A percentile compares a stretch with the other conserved stretches of the same genome.
Evolutionary conservation across 805 yeast species (phyloP).

Genomic region (Blastobotrys parvus): DNA sequence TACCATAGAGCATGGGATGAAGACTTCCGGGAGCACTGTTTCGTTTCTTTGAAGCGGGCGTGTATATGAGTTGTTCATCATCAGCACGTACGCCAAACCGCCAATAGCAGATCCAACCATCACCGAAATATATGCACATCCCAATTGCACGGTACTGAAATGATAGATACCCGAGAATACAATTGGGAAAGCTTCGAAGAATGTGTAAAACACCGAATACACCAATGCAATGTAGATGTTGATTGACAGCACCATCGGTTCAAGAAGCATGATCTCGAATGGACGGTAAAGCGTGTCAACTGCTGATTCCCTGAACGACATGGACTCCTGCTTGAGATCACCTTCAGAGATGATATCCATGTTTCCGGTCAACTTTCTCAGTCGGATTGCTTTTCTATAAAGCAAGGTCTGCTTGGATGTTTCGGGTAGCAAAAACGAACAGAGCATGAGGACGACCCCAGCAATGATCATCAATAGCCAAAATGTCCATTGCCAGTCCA

Average conservation of each 20-base stretch:
- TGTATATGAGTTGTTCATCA: constrained; percentile 1
- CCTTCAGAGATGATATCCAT: constrained; percentile 37
- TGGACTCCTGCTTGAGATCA: constrained; percentile 19
- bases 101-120: constrained; percentile 34
- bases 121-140: constrained; percentile 38
- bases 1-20: constrained; percentile 24
- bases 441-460: constrained; percentile 30
- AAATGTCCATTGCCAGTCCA: constrained; percentile 48
- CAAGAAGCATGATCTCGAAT: constrained; percentile 35
- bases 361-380: constrained; percentile 41
- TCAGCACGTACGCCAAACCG: constrained; percentile 3
- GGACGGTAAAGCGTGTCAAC: constrained; percentile 28
- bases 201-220: constrained; percentile 42
- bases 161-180: constrained; percentile 35
- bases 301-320: constrained; percentile 6
- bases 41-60: constrained; percentile 1
- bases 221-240: constrained; percentile 41
- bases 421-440: constrained; percentile 42
- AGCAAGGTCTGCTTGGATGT: constrained; percentile 40
- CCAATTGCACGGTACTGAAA: constrained; percentile 38
- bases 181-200: constrained; percentile 52
- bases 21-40: constrained; percentile 5
- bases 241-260: constrained; percentile 45
- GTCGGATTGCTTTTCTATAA: constrained; percentile 40
- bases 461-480: constrained; percentile 36